Evolutionary conservation across 73 alveolate species (phyloP), one percentile per base, ranked within the genome.

Genomic region (Effrenium voratum): DNA sequence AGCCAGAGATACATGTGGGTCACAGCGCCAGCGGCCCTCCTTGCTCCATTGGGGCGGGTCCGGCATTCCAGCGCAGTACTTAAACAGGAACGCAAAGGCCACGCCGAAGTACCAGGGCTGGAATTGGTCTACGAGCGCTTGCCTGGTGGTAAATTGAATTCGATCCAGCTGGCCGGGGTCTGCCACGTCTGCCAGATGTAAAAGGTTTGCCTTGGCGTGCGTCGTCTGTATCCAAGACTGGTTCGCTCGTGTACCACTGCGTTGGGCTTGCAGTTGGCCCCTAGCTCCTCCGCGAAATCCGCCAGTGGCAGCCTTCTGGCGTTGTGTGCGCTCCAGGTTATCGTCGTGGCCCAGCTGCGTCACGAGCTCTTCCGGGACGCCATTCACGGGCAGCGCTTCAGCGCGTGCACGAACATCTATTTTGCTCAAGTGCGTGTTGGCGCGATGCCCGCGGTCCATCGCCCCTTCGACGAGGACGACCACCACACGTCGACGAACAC

Each of bases 41-140:
- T 30, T 41, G 28, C 19, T 32, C 5, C 28, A 66, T 41, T 66
- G 43, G 5, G 77, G 43, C 8, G 77, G 43, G 6, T 66, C 77
- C 44, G 77, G 77, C 44, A 66, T 2, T 10, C 77, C 77, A 2
- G 77, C 34, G 44, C 77, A 12, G 77, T 66, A 66, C 77, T 66
- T 66, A 19, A 32, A 66, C 4, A 66, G 44, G 6, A 30, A 66
- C 41, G 77, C 77, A 41, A 75, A 75, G 0, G 85, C 85, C 38
- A 75, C 52, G 5, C 57, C 85, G n/a, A 75, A 75, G n/a, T 75
- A 75, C 57, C 47, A 75, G 34, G 85, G 85, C 55, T 75, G 47
- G 57, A 75, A 75, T 52, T 75, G 85, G 30, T 75, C 85, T 52
- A 75, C 12, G 55, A 75, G 10, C 57, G 10, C 47, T 0, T n/a